phyloP scores from a whole-genome alignment of 2,329 filamentous ascomycete genomes.

The Nannizzia gypsea region DNA sequence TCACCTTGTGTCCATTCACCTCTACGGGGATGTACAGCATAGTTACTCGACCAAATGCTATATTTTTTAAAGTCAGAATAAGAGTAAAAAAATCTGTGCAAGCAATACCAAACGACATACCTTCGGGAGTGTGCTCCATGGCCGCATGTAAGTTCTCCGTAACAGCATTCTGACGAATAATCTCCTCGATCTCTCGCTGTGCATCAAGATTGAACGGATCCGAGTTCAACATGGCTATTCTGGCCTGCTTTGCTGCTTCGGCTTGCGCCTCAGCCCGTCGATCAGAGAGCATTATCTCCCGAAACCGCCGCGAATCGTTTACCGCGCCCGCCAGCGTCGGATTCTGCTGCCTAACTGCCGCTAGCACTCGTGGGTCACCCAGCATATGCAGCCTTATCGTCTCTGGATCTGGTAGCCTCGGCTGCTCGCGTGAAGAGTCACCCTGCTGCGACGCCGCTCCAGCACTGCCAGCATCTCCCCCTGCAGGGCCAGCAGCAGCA shows the following conservation, averaged over 20 bases:
- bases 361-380: constrained; percentile 60
- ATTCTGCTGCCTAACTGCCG: constrained; percentile 57
- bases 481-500: too few species aligned
- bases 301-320: constrained; percentile 65
- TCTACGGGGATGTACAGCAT: constrained; percentile 95
- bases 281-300: constrained; percentile 56
- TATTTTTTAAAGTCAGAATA: background rate
- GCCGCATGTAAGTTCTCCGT: constrained; percentile 94
- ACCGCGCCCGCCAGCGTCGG: constrained; percentile 67
- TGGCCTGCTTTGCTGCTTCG: constrained; percentile 64
- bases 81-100: background rate
- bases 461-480: background rate
- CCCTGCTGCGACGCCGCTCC: constrained; percentile 12
- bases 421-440: constrained; percentile 8
- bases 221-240: constrained; percentile 75
- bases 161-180: constrained; percentile 87
- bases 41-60: constrained; percentile 86
- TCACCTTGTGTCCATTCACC: constrained; percentile 84
- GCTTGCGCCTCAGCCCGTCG: constrained; percentile 59
- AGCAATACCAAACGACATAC: constrained; percentile 40
- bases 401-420: constrained; percentile 53
- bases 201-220: constrained; percentile 91
- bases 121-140: constrained; percentile 94
- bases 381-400: constrained; percentile 71
- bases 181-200: constrained; percentile 86